Conservation (phyloP, 148 eudicot genomes). For the Silene conica region DNA sequence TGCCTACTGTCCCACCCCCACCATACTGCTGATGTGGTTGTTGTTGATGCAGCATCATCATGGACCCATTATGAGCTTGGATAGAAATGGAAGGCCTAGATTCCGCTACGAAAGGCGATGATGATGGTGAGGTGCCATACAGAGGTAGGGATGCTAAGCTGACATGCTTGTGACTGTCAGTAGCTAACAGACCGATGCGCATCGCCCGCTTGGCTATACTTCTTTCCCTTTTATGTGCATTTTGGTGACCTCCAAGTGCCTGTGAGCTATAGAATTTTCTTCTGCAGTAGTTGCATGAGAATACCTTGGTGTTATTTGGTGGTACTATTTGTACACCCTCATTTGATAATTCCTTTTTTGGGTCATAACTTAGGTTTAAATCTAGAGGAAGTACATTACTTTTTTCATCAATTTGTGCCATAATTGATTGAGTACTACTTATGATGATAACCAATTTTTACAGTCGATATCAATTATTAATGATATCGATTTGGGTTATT, state of each 20-base stretch:
- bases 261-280: conserved; percentile 66
- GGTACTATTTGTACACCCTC: conserved; percentile 23
- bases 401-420: conserved; percentile 9
- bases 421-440: too few relatives aligned
- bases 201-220: conserved; percentile 55
- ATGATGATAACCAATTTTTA: too few relatives aligned
- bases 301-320: conserved; percentile 30
- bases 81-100: conserved; percentile 39
- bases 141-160: conserved; percentile 51
- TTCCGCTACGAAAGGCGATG: background rate
- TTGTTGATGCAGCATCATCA: conserved; percentile 25
- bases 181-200: conserved; percentile 43
- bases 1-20: conserved; percentile 25
- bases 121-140: conserved; percentile 32
- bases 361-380: conserved; percentile 32
- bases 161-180: conserved; percentile 11
- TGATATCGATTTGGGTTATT: too few relatives aligned
- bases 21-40: conserved; percentile 8
- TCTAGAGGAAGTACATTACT: conserved; percentile 27
- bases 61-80: conserved; percentile 43
- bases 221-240: conserved; percentile 67
- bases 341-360: conserved; percentile 14
- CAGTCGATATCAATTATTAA: too few relatives aligned
- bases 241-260: conserved; percentile 69
- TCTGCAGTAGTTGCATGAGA: conserved; percentile 57